Base-by-base conservation (phyloP, 2,329 filamentous ascomycete genomes). In the Beauveria rudraprayagi region DNA sequence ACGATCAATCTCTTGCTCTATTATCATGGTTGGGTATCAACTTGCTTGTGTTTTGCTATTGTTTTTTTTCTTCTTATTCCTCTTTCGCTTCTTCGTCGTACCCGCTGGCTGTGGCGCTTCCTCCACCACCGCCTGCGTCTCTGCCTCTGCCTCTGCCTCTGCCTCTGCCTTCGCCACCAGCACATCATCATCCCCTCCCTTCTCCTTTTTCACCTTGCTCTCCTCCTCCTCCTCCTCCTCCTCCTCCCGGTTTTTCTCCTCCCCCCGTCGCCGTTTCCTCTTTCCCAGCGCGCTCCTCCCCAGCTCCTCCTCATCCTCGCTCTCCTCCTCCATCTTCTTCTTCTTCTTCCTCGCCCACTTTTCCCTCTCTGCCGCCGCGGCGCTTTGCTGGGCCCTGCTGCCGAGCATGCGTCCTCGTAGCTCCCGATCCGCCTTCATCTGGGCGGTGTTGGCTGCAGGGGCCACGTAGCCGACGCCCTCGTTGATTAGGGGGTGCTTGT, bases 391-490 rank as follows among this genome's bases (percentile, higher is more conserved):
- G 48, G 65, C 61, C 62, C 65, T 64, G 19, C 72, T 64, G 19
- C 72, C 72, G 24, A 72, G 67, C 19, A 72, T 37, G 51, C 69
- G 67, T 3, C 70, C 68, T 61, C 70, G 69, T 57, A 77, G 65
- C 63, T 71, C 66, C 56, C 66, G 68, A 60, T 72, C 69, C 56
- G 68, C 66, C 26, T 66, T 67, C 2, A 65, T 60, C 58, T 68
- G 65, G 10, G 66, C 61, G 10, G 66, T 59, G 28, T 66, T 57
- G 17, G 67, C 68, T 7, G 57, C 60, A 5, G 54, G 56, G 2
- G 52, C 26, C 4, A 70, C 67, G 66, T 75, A 78, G 9, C 78
- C 78, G 10, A 80, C 65, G 41, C 78, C 78, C 26, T 73, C 71
- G 66, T 77, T 78, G 43, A 70, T 37, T 5, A 37, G 69, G 43